Conservation (phyloP, 2,329 filamentous ascomycete genomes). For the Ascomycota sp. region DNA sequence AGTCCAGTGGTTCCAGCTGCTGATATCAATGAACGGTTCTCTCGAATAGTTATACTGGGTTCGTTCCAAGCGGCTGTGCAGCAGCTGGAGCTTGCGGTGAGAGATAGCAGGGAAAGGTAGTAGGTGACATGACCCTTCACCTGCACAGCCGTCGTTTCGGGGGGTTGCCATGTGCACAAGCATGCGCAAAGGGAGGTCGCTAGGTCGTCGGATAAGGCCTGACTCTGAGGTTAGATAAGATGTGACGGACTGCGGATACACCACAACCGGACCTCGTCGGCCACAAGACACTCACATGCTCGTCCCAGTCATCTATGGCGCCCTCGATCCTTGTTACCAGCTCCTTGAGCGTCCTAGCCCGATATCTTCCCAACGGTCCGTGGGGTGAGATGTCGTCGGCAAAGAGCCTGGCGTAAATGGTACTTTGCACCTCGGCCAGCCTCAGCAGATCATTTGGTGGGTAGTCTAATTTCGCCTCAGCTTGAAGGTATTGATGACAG, state of each 20-base stretch:
- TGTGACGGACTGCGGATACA: neutral
- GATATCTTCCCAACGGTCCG: slow-evolving; percentile 46
- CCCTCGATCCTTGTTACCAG: slow-evolving; percentile 48
- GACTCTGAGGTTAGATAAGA: slow-evolving; percentile 9
- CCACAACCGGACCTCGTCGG: neutral
- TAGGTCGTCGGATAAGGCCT: slow-evolving; percentile 71
- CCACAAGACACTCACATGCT: slow-evolving; percentile 45
- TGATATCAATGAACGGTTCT: slow-evolving; percentile 46
- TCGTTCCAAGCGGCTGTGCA: neutral
- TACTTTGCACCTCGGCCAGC: slow-evolving; percentile 37
- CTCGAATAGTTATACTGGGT: slow-evolving; percentile 36
- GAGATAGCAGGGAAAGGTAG: slow-evolving; percentile 16
- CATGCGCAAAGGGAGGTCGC: slow-evolving; percentile 45
- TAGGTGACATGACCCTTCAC: slow-evolving; percentile 59
- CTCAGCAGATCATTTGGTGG: slow-evolving; percentile 37
- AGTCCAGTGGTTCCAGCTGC: slow-evolving; percentile 52
- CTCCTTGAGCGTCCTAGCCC: slow-evolving; percentile 48
- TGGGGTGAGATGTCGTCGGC: slow-evolving; percentile 28
- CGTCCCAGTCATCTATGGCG: slow-evolving; percentile 58
- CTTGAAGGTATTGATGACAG: slow-evolving; percentile 58
- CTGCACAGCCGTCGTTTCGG: slow-evolving; percentile 43
- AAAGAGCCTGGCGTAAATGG: slow-evolving; percentile 46
- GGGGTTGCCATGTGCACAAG: slow-evolving; percentile 38
- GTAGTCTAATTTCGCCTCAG: slow-evolving; percentile 41
- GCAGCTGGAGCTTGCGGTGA: slow-evolving; percentile 3